These are phyloP conservation scores for Populus nigra DNA, from an alignment of 345 rosid species.

Conservation along the genomic window DNA sequence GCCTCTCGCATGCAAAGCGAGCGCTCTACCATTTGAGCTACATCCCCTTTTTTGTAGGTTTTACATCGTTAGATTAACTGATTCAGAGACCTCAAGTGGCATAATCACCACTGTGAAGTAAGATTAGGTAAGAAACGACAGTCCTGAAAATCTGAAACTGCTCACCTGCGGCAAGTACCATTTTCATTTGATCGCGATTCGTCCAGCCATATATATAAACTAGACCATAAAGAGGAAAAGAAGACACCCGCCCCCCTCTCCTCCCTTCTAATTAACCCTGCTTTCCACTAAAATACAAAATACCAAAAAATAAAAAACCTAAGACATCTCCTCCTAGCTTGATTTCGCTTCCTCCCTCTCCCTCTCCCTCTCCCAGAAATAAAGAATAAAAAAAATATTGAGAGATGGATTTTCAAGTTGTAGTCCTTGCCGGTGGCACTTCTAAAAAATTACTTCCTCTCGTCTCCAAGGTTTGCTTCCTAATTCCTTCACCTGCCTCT, in stretches of 20 bases:
- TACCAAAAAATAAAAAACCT: background rate
- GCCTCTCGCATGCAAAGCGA: constrained; percentile 93
- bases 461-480: constrained; percentile 65
- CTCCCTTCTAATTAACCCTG: too few species aligned
- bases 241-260: background rate
- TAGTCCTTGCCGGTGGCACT: constrained; percentile 81
- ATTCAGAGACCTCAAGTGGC: too few species aligned
- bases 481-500: background rate
- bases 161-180: background rate
- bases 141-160: background rate
- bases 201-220: too few species aligned
- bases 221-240: background rate
- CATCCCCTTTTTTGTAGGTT: background rate
- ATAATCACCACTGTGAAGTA: too few species aligned
- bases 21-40: constrained; percentile 55
- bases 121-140: background rate
- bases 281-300: background rate
- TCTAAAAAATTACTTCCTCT: constrained; percentile 73
- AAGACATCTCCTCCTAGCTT: too few species aligned
- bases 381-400: background rate
- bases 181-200: background rate
- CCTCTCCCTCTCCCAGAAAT: background rate
- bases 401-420: constrained; percentile 90
- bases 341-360: too few species aligned
- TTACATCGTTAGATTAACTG: too few species aligned